A percentile compares a stretch with the other conserved stretches of the same genome.
Evolutionary conservation across 169 alveolate species (phyloP).

Genomic region (Perkinsus olseni): DNA sequence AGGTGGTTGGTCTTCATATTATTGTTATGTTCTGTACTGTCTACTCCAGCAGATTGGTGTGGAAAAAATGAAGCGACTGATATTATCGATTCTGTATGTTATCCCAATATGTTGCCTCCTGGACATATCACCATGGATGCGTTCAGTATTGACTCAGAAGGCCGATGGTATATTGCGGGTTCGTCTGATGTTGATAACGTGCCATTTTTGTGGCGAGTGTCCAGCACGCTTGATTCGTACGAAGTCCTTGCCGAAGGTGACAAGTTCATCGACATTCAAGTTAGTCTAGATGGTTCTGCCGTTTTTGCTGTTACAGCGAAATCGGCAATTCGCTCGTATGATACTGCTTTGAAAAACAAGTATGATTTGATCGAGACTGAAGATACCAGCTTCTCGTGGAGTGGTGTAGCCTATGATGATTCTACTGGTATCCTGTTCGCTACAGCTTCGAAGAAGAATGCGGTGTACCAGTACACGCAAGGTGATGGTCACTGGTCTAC

Average conservation of each 20-base stretch:
- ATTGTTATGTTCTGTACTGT: not conserved
- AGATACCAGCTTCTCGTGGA: not conserved
- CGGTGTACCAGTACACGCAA: not conserved
- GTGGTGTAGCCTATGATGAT: not conserved
- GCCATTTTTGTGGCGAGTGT: not conserved
- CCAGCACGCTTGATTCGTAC: not conserved
- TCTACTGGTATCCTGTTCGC: not conserved
- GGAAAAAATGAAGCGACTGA: not conserved
- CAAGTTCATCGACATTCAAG: not conserved
- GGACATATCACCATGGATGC: not conserved
- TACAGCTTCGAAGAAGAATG: not conserved
- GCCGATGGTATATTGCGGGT: not conserved
- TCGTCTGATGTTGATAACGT: not conserved
- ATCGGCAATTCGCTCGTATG: not conserved
- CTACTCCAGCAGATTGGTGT: not conserved
- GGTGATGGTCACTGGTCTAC: not conserved
- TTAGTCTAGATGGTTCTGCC: not conserved
- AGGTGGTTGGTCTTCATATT: not conserved
- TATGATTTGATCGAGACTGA: not conserved
- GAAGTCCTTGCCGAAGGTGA: not conserved
- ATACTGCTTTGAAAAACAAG: not conserved
- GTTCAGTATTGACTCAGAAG: not conserved
- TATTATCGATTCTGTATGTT: not conserved
- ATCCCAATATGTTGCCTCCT: not conserved
- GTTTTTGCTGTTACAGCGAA: not conserved